These are phyloP conservation scores for Beauveria australis DNA, from an alignment of 2,329 filamentous ascomycete genomes.

Conservation along the genomic window DNA sequence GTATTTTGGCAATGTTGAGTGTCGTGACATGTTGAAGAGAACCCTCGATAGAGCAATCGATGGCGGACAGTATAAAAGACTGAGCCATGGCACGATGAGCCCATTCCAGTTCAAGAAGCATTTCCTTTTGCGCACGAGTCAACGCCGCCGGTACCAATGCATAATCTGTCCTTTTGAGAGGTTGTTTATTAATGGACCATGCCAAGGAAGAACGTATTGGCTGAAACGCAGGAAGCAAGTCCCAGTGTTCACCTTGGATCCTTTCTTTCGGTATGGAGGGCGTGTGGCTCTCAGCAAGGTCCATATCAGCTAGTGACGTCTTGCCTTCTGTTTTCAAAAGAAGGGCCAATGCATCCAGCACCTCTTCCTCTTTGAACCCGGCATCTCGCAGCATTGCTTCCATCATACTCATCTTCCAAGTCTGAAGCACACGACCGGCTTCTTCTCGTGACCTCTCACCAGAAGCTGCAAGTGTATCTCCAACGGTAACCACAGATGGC, in stretches of 20 bases:
- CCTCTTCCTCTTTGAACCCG: slow-evolving; percentile 23
- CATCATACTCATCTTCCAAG: slow-evolving; percentile 24
- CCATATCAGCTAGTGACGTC: slow-evolving; percentile 19
- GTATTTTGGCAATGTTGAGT: slow-evolving; percentile 56
- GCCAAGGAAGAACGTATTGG: background rate
- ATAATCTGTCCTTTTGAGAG: slow-evolving; percentile 16
- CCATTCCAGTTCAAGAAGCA: slow-evolving; percentile 61
- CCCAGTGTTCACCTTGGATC: background rate
- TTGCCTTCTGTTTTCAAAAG: slow-evolving; percentile 27
- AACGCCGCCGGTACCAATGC: slow-evolving; percentile 46
- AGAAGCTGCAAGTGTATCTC: slow-evolving; percentile 11
- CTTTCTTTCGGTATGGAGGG: background rate
- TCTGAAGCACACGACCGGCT: slow-evolving; percentile 17
- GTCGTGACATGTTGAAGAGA: slow-evolving; percentile 48
- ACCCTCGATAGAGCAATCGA: slow-evolving; percentile 42
- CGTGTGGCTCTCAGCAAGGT: slow-evolving; percentile 25
- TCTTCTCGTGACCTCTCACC: background rate
- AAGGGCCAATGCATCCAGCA: slow-evolving; percentile 26
- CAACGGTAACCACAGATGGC: background rate
- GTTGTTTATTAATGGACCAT: background rate
- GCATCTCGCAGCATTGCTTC: slow-evolving; percentile 30
- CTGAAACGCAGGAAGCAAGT: background rate
- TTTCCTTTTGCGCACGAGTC: slow-evolving; percentile 57
- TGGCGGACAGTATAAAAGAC: slow-evolving; percentile 56
- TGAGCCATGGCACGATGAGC: slow-evolving; percentile 60